Conservation (phyloP, 768 basidiomycete genomes). For the Leccinum uliginosum region DNA sequence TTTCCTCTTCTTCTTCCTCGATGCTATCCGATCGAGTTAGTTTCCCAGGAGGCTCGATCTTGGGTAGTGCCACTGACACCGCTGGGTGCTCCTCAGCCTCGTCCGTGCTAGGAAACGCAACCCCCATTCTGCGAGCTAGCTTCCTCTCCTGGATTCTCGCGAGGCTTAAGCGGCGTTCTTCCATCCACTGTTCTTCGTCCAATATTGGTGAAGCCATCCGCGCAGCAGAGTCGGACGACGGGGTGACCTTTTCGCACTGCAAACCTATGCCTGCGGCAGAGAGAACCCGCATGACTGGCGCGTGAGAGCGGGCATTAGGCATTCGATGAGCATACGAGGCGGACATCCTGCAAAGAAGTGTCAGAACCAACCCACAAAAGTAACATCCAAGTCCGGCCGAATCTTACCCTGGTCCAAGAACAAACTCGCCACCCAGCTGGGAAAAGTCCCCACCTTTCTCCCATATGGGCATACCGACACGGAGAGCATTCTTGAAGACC, state of each 20-base stretch:
- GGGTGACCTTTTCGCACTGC: constrained; percentile 18
- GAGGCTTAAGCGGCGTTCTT: constrained; percentile 31
- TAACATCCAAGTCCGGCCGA: constrained; percentile 22
- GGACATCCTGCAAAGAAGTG: constrained; percentile 41
- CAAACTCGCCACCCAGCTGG: constrained; percentile 90
- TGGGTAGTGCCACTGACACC: constrained; percentile 8
- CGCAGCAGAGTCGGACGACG: constrained; percentile 1
- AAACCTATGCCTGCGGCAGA: constrained; percentile 50
- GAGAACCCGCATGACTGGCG: constrained; percentile 66
- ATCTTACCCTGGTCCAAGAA: constrained; percentile 60
- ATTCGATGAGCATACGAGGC: constrained; percentile 83
- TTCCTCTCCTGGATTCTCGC: constrained; percentile 31
- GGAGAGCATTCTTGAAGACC: constrained; percentile 66
- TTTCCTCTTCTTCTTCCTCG: constrained; percentile 29
- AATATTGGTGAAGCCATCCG: constrained; percentile 6
- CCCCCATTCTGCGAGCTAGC: constrained; percentile 29
- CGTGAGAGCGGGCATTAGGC: constrained; percentile 70
- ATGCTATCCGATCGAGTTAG: constrained; percentile 31
- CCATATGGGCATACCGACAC: constrained; percentile 77
- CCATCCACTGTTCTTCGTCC: constrained; percentile 35
- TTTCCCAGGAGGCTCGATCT: constrained; percentile 21
- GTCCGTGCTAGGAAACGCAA: constrained; percentile 15
- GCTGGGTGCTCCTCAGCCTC: constrained; percentile 14
- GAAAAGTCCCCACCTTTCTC: constrained; percentile 70
- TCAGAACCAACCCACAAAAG: not conserved